Evolutionary conservation across 192 early-diverging fungal genomes (phyloP).

Genomic region (Coemansia guatemalensis): DNA sequence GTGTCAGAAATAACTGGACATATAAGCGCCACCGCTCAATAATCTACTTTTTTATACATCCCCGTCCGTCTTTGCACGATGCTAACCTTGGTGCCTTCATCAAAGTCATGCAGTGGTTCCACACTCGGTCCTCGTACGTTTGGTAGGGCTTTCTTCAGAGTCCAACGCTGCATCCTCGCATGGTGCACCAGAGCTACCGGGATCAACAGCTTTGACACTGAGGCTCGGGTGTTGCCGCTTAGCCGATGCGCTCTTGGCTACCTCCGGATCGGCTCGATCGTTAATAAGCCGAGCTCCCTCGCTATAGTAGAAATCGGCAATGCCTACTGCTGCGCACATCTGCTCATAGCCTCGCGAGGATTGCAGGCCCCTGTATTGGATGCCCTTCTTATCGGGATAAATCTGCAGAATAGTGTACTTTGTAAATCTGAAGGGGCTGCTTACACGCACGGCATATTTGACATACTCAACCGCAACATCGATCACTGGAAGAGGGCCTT

Average conservation of each 20-base stretch:
- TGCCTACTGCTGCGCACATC: constrained; percentile 56
- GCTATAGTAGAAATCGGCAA: constrained; percentile 32
- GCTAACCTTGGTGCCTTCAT: background rate
- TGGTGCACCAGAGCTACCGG: background rate
- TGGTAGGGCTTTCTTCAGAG: background rate
- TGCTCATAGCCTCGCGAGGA: constrained; percentile 55
- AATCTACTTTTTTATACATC: background rate
- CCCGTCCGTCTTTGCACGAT: background rate
- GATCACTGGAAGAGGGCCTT: constrained; percentile 56
- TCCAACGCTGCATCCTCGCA: background rate
- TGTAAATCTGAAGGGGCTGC: constrained; percentile 80
- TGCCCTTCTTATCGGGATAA: constrained; percentile 64
- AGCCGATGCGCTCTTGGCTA: background rate
- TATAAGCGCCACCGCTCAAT: background rate
- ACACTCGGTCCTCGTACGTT: background rate
- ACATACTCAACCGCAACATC: constrained; percentile 69
- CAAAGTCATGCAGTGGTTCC: background rate
- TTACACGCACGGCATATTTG: constrained; percentile 62
- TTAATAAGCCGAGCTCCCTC: constrained; percentile 20
- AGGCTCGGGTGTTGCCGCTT: constrained; percentile 1
- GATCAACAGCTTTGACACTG: background rate
- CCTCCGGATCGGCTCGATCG: constrained; percentile 2
- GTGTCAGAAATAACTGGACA: background rate
- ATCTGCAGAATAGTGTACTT: constrained; percentile 93
- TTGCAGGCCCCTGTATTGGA: constrained; percentile 49